Percentiles rank a stretch among this genome's conserved stretches.
phyloP scores from a whole-genome alignment of 257 asterid species.

The Gardenia jasminoides region DNA sequence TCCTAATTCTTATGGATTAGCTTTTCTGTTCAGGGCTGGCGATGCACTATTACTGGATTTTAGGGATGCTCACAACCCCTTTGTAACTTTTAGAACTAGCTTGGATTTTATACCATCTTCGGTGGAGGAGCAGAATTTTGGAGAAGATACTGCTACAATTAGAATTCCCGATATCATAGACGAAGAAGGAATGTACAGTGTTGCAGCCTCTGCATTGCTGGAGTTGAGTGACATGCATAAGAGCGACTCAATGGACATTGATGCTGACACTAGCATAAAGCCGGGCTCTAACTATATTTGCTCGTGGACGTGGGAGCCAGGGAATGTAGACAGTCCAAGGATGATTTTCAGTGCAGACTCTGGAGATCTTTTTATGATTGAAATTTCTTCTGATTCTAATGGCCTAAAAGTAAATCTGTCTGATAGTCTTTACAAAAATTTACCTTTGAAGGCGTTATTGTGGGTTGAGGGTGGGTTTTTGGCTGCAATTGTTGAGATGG shows the following conservation, averaged over 20 bases:
- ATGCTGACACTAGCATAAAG: slow-evolving; percentile 50
- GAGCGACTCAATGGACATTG: slow-evolving; percentile 87
- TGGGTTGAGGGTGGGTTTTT: slow-evolving; percentile 86
- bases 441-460: slow-evolving; percentile 70
- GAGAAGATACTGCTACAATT: slow-evolving; percentile 35
- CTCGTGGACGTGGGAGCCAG: slow-evolving; percentile 98
- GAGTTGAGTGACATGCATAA: slow-evolving; percentile 87
- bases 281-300: slow-evolving; percentile 76
- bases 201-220: slow-evolving; percentile 97
- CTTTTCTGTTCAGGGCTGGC: slow-evolving; percentile 85
- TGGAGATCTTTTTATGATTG: slow-evolving; percentile 78
- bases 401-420: slow-evolving; percentile 64
- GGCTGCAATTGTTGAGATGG: slow-evolving; percentile 86
- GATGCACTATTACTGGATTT: slow-evolving; percentile 88
- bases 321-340: slow-evolving; percentile 46
- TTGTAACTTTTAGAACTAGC: slow-evolving; percentile 58
- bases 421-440: slow-evolving; percentile 76
- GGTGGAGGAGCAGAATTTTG: slow-evolving; percentile 57
- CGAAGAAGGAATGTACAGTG: slow-evolving; percentile 79
- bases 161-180: slow-evolving; percentile 82
- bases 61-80: slow-evolving; percentile 63
- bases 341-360: slow-evolving; percentile 85
- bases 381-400: slow-evolving; percentile 62
- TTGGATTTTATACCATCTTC: slow-evolving; percentile 57
- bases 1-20: slow-evolving; percentile 77